phyloP scores from a whole-genome alignment of 495 filamentous ascomycete species.

The Aspergillus nanangensis region DNA sequence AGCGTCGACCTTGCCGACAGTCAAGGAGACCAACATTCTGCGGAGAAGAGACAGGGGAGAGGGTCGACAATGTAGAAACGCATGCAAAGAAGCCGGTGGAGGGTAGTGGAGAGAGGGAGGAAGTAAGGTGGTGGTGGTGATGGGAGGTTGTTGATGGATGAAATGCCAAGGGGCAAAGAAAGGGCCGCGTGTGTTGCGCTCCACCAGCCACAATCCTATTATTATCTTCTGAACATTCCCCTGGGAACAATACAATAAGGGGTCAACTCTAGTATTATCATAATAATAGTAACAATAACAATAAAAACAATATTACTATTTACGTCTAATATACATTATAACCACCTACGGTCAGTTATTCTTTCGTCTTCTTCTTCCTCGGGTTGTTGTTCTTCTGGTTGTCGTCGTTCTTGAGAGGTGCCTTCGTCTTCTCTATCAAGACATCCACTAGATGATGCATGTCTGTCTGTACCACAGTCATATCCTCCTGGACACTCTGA shows the following conservation, averaged over 20 bases:
- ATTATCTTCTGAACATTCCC: neutral
- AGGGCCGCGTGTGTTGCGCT: conserved; percentile 1
- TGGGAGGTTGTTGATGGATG: conserved; percentile 6
- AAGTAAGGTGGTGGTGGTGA: neutral
- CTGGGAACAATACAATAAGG: neutral
- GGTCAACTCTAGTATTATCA: too few species aligned
- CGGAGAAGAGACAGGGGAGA: conserved; percentile 3
- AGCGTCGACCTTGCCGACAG: conserved; percentile 98
- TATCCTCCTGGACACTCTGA: conserved; percentile 11
- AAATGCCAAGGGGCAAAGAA: neutral
- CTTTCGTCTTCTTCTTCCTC: neutral
- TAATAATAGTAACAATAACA: too few species aligned
- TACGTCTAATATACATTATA: neutral
- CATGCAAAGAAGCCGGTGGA: neutral
- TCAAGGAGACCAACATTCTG: conserved; percentile 90
- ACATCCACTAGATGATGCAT: conserved; percentile 14
- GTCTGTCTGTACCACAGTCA: conserved; percentile 21
- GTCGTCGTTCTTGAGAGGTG: neutral
- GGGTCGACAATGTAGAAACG: neutral
- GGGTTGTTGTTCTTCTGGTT: neutral
- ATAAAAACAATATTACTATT: neutral
- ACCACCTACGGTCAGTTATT: neutral
- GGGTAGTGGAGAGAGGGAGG: neutral
- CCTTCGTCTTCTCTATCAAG: conserved; percentile 5
- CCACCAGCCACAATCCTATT: neutral